phyloP scores from a whole-genome alignment of 768 basidiomycete species.

The Mycena capillaripes region DNA sequence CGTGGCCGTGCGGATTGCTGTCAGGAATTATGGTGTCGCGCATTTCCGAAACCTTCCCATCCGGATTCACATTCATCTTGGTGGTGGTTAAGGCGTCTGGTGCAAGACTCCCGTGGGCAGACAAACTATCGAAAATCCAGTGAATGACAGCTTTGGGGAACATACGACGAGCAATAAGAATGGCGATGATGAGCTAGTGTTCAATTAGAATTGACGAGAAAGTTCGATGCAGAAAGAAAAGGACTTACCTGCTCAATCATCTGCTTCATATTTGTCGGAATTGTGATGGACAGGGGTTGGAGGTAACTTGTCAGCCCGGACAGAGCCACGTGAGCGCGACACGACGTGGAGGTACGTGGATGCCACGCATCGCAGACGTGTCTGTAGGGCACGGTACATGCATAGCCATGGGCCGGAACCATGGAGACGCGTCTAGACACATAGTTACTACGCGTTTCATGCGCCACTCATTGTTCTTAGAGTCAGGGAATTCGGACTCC shows the following conservation, averaged over 20 bases:
- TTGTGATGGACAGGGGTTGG: too few relatives aligned
- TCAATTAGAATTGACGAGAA: background rate
- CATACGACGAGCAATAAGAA: background rate
- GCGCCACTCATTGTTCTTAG: too few relatives aligned
- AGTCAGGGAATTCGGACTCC: too few relatives aligned
- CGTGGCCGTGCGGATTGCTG: slow-evolving; percentile 22
- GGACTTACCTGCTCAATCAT: slow-evolving; percentile 27
- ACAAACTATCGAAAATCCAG: slow-evolving; percentile 37
- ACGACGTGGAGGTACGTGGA: too few relatives aligned
- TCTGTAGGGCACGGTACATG: too few relatives aligned
- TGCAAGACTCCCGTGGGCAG: slow-evolving; percentile 30
- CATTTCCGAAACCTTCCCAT: slow-evolving; percentile 31
- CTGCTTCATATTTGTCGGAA: too few relatives aligned
- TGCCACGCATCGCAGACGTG: too few relatives aligned
- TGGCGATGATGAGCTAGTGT: background rate
- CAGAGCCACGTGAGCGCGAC: too few relatives aligned
- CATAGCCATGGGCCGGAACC: too few relatives aligned
- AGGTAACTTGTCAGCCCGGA: too few relatives aligned
- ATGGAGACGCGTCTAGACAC: too few relatives aligned
- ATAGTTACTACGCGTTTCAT: too few relatives aligned
- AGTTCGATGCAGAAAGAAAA: background rate
- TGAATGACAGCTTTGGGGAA: slow-evolving; percentile 9
- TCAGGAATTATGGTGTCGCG: slow-evolving; percentile 29
- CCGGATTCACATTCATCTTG: slow-evolving; percentile 36
- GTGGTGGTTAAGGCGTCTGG: slow-evolving; percentile 23